Evolutionary conservation across 208 protist species (phyloP).

Genomic region (Entamoeba moshkovskii): DNA sequence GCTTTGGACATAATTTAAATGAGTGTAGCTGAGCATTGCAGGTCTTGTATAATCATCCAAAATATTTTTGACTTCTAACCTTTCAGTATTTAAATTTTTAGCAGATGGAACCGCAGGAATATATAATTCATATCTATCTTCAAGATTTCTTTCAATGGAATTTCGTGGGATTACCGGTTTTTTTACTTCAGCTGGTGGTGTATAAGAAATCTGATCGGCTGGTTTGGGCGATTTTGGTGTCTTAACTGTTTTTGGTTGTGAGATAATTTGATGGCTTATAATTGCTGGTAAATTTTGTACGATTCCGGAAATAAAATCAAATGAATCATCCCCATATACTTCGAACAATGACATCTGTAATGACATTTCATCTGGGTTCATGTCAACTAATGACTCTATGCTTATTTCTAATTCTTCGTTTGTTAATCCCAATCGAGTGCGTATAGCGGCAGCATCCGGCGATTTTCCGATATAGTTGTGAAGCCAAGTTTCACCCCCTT

Average conservation of each 20-base stretch:
- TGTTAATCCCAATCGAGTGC: background rate
- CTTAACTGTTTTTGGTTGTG: background rate
- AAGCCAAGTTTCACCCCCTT: background rate
- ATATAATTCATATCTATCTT: background rate
- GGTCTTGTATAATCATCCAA: background rate
- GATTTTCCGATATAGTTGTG: background rate
- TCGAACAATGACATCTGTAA: background rate
- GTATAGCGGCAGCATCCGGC: background rate
- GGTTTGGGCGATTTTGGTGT: background rate
- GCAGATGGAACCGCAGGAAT: background rate
- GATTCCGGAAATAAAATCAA: background rate
- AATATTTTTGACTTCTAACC: background rate
- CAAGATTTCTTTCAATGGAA: background rate
- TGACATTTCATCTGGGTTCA: background rate
- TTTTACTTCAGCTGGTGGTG: background rate
- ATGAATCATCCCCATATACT: background rate
- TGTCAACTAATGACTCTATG: background rate
- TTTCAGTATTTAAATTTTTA: background rate
- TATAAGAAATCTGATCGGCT: background rate
- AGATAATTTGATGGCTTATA: background rate
- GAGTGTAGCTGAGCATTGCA: background rate
- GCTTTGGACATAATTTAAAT: slow-evolving; percentile 2
- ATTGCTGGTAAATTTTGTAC: background rate
- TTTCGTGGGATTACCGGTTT: background rate
- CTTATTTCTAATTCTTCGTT: background rate